Base-by-base conservation (phyloP, 495 filamentous ascomycete genomes). In the Jackrogersella minutella region DNA sequence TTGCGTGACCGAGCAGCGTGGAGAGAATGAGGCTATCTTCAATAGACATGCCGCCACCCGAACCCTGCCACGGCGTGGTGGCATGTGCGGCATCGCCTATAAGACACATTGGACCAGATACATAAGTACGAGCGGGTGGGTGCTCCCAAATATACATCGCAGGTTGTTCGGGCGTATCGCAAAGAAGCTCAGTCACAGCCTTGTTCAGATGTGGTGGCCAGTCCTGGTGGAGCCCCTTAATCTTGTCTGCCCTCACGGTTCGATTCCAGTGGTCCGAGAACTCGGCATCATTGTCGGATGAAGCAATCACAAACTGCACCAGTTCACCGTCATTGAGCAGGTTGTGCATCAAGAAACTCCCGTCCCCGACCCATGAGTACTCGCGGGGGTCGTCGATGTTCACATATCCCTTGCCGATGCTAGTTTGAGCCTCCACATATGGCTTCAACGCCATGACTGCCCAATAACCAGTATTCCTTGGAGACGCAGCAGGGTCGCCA, bases 51-150 rank as follows among this genome's bases (percentile, higher is more conserved):
- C 87, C 87, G 0, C 83, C 86, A 3, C 87, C 87, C 3, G 86
- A 80, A 9, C 86, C 86, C 64, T 89, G 86, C 66, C 88, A 87
- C 41, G 87, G 88, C 3, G 86, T 86, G 0, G 82, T 81, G 0
- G 87, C 85, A 66, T 81, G 78, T 0, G 88, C 88, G 0, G 88
- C 87, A 62, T 90, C 88, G 0, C 88, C 88, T 0, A 86, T 70
- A 8, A 90, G 74, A 9, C 80, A 82, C 0, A 90, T 68, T 0
- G 76, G 74, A 1, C 77, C 79, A 31, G 80, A 80, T 33, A 67
- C 73, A 67, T 84, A 90, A 0, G 84, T 88, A 1, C 80, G 78
- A 4, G 84, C 79, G 17, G 78, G 79, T 16, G 81, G 81, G 56
- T 87, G 85, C 19, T 89, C 84, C 76, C 87, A 90, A n/a, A n/a